phyloP scores from a whole-genome alignment of 2,329 filamentous ascomycete genomes.

The Trichophyton schoenleinii region DNA sequence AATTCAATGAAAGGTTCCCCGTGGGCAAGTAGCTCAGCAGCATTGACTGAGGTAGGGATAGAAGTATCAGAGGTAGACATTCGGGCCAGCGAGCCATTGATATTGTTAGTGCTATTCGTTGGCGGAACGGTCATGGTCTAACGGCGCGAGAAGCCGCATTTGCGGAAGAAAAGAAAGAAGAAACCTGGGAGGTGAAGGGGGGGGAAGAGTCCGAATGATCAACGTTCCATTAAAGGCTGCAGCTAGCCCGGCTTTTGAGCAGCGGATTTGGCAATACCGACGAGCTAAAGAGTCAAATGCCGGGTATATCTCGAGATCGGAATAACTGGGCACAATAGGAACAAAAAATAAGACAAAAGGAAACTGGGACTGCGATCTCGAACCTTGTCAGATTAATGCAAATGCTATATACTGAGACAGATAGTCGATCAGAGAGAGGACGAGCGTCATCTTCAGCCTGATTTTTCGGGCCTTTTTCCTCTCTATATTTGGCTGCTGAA shows the following conservation, averaged over 20 bases:
- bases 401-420: not conserved
- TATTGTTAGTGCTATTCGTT: conserved; percentile 1
- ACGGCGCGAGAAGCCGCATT: not conserved
- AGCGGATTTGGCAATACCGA: not conserved
- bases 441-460: not conserved
- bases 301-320: not conserved
- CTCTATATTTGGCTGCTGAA: not conserved
- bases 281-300: not conserved
- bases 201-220: not conserved
- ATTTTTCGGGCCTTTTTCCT: not conserved
- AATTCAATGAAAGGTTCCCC: conserved; percentile 22
- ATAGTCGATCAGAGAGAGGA: not conserved
- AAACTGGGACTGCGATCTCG: not conserved
- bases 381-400: conserved; percentile 1
- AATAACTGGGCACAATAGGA: not conserved
- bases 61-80: conserved; percentile 1
- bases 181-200: not conserved
- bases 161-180: not conserved
- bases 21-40: conserved; percentile 16
- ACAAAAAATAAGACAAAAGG: not conserved
- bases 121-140: conserved; percentile 5
- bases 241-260: not conserved
- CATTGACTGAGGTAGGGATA: conserved; percentile 4
- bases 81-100: not conserved
- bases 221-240: not conserved